Evolutionary conservation across 768 basidiomycete genomes (phyloP).

Genomic region (Trametes maxima): DNA sequence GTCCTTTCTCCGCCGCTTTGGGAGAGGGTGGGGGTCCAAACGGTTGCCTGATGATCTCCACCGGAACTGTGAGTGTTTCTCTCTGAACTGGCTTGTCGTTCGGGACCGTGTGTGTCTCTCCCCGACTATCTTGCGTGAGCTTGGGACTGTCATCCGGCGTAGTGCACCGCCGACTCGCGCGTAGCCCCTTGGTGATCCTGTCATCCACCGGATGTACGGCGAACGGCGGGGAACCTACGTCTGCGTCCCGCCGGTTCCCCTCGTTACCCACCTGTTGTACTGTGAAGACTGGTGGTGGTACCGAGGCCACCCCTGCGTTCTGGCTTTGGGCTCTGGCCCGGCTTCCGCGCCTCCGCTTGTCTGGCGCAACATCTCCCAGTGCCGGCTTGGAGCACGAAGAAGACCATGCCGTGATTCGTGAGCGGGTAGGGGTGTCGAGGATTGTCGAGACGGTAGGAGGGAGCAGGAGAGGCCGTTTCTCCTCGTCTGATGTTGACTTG

Average conservation of each 20-base stretch:
- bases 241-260: not conserved
- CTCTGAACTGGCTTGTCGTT: no score
- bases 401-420: not conserved
- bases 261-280: not conserved
- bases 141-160: not conserved
- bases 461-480: slow-evolving; percentile 2
- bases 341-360: not conserved
- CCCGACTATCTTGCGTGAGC: not conserved
- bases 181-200: slow-evolving; percentile 1
- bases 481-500: not conserved
- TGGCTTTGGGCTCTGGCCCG: not conserved
- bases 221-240: not conserved
- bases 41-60: not conserved
- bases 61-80: not conserved
- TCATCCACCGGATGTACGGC: not conserved
- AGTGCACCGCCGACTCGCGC: not conserved
- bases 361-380: not conserved
- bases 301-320: no score
- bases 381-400: not conserved
- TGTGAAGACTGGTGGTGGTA: not conserved
- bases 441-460: not conserved
- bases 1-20: not conserved
- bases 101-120: not conserved
- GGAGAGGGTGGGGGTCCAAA: not conserved
- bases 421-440: not conserved